Base-by-base conservation (phyloP, 2,329 filamentous ascomycete species). In the Aspergillus amoenus region DNA sequence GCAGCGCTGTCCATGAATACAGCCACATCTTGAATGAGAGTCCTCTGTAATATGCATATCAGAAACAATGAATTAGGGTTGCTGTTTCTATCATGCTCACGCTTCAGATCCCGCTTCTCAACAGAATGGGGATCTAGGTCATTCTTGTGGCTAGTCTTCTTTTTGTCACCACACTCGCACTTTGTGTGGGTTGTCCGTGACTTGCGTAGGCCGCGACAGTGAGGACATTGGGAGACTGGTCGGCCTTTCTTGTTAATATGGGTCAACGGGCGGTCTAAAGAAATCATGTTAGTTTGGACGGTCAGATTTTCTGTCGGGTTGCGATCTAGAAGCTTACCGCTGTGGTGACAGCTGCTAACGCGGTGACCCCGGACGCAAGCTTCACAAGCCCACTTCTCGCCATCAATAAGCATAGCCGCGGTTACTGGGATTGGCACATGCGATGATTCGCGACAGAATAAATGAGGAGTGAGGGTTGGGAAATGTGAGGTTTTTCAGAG, bases 181-280 rank as follows among this genome's bases (percentile, higher is more conserved):
- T 94, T 96, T 71, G 94, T 86, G 77, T 97, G 94, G 64, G 93
- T 91, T 58, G 93, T 88, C 69, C 94, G 91, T 76, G 91, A 93
- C 83, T 97, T 97, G 80, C 94, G 93, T 82, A 96, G 89, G 66
- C 89, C 86, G 75, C 94, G 93, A 79, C 94, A 99, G 79, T 99
- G 94, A 66, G 91, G 86, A 79, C 94, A 99, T 87, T 99, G 94
- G 68, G 94, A 96, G 67, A 97, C 92, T 61, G 94, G 94, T 21
- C 93, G 90, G 71, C 93, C 93, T 81, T 97, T 97, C 77, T 96
- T 96, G 78, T 95, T 95, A 80, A 97, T 96, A 76, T 96, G 91
- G 72, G 91, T 89, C 65, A 97, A 84, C 64, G 90, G 90, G 66
- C 93, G 91, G 77, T 97, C 94, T 96, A 70, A 55, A 58, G 47